Conservation (phyloP, 495 filamentous ascomycete species). For the Melanomma pulvis-pyrius region DNA sequence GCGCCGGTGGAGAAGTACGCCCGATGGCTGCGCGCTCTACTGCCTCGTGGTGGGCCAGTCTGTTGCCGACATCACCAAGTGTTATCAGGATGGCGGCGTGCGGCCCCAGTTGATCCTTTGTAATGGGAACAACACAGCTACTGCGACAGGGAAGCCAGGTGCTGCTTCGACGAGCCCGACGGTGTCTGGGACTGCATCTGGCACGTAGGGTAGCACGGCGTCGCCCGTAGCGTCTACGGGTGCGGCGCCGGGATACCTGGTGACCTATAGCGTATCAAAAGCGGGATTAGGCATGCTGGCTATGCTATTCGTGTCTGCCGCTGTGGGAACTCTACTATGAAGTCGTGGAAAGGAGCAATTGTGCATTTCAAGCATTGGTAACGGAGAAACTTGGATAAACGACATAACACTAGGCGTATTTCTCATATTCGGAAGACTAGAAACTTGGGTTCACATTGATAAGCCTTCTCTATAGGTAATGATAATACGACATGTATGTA, state of each 20-base stretch:
- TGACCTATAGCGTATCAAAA: constrained; percentile 11
- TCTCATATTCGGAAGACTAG: too few species aligned
- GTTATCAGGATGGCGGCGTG: constrained; percentile 13
- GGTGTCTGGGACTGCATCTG: neutral
- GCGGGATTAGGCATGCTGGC: constrained; percentile 23
- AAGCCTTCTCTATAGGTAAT: neutral
- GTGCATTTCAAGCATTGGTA: too few species aligned
- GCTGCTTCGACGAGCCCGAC: neutral
- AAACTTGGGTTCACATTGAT: neutral
- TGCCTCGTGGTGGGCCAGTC: constrained; percentile 20
- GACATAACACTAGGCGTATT: too few species aligned
- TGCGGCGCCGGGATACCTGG: constrained; percentile 1
- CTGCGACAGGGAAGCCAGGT: constrained; percentile 16
- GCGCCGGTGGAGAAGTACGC: constrained; percentile 23
- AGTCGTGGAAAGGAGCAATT: neutral
- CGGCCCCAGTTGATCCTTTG: constrained; percentile 12
- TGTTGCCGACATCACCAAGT: constrained; percentile 19
- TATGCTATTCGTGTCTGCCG: constrained; percentile 18
- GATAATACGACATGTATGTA: constrained; percentile 6
- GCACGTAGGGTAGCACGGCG: constrained; percentile 4
- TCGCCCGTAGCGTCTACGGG: neutral
- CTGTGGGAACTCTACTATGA: constrained; percentile 13
- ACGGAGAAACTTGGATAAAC: too few species aligned
- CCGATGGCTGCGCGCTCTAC: constrained; percentile 22
- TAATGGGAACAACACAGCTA: constrained; percentile 4